Conservation (phyloP, 2,329 filamentous ascomycete species). For the Dichotomopilus funicola region DNA sequence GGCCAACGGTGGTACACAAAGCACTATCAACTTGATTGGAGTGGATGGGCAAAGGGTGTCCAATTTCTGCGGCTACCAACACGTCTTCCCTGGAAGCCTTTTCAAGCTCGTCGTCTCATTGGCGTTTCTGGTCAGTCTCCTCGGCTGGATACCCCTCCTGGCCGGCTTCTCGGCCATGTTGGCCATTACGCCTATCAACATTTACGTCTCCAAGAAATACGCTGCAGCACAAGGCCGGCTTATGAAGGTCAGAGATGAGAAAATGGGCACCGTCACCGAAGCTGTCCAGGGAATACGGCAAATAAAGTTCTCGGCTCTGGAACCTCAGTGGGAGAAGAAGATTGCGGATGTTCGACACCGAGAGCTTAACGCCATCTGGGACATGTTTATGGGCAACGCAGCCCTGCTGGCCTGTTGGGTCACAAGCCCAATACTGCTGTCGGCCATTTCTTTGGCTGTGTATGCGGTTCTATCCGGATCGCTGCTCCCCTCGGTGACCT, state of each 20-base stretch:
- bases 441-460: slow-evolving; percentile 61
- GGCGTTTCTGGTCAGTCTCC: slow-evolving; percentile 57
- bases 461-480: slow-evolving; percentile 59
- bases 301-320: slow-evolving; percentile 76
- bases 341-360: slow-evolving; percentile 58
- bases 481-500: slow-evolving; percentile 66
- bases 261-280: slow-evolving; percentile 69
- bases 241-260: slow-evolving; percentile 71
- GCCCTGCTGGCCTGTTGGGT: slow-evolving; percentile 63
- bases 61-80: slow-evolving; percentile 60
- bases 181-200: slow-evolving; percentile 61
- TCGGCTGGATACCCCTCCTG: slow-evolving; percentile 64
- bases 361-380: slow-evolving; percentile 62
- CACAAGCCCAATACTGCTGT: slow-evolving; percentile 64
- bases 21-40: slow-evolving; percentile 71
- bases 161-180: slow-evolving; percentile 60
- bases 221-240: slow-evolving; percentile 58
- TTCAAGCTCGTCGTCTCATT: slow-evolving; percentile 62
- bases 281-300: slow-evolving; percentile 73
- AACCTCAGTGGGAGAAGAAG: slow-evolving; percentile 66
- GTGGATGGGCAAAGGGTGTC: slow-evolving; percentile 65
- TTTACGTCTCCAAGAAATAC: slow-evolving; percentile 59
- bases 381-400: slow-evolving; percentile 57
- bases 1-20: slow-evolving; percentile 53
- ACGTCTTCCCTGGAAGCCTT: slow-evolving; percentile 55